Evolutionary conservation across 1,284 basidiomycete genomes (phyloP), one percentile per base, ranked within the genome.

Genomic region (Rhodotorula sp.): DNA sequence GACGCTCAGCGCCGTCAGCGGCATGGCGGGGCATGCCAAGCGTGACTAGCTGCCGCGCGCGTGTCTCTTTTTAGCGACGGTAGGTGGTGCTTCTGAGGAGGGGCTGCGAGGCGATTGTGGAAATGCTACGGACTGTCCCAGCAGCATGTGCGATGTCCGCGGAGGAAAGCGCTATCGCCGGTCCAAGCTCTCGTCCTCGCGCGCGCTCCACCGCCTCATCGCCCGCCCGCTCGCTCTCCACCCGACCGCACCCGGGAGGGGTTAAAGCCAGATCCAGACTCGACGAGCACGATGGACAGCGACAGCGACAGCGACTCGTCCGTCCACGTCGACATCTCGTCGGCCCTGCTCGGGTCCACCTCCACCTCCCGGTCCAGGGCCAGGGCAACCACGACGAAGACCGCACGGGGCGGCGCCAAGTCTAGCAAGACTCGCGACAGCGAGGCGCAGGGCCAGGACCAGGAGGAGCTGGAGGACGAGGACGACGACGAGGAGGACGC

Each of bases 241-340:
- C 88, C n/a, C n/a, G n/a, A n/a, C n/a, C n/a, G n/a, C n/a, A 10
- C 96, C 96, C 4, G 98, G 29, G 82, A 71, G 48, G 74, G 67
- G 15, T 4, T 3, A 25, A 67, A 64, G 50, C 79, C 78, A 70
- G 80, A 53, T 29, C 53, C n/a, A 32, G 32, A n/a, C n/a, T n/a
- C n/a, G n/a, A n/a, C n/a, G n/a, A n/a, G 25, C 32, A 19, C 44
- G 22, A 68, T 63, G 55, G 67, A 68, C 61, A 56, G 51, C 19
- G 58, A 58, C 22, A 37, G 57, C 57, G 67, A 64, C 51, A 64
- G 63, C 25, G 68, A 70, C 55, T 70, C 68, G 36, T 64, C 60
- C n/a, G 44, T 54, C 10, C 61, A 66, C 32, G 53, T 71, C 66
- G 70, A 71, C 63, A 71, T 71, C 61, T 58, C 66, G 27, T 64